A percentile compares a stretch with the other conserved stretches of the same genome.
Evolutionary conservation across 2,329 filamentous ascomycete species (phyloP).

Genomic region (Ophiocordyceps camponoti-floridani): DNA sequence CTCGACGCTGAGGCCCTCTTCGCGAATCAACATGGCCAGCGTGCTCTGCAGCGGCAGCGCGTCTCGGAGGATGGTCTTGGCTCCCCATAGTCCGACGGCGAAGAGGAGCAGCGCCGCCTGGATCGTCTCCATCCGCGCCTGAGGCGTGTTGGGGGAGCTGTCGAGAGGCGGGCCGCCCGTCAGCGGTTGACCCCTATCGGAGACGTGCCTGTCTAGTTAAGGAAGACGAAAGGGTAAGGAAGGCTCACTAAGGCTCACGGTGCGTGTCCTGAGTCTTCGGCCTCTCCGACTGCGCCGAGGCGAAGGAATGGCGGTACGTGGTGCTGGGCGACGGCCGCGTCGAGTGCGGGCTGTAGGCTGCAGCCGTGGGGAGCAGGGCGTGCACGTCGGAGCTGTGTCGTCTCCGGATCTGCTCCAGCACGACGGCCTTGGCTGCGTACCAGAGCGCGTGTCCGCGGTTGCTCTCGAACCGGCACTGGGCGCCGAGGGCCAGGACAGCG

Average conservation of each 20-base stretch:
- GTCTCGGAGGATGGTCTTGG: conserved; percentile 40
- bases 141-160: conserved; percentile 40
- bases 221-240: neutral
- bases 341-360: conserved; percentile 41
- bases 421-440: conserved; percentile 41
- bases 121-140: conserved; percentile 44
- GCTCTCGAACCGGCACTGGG: conserved; percentile 45
- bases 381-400: conserved; percentile 38
- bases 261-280: conserved; percentile 39
- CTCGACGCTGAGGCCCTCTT: conserved; percentile 35
- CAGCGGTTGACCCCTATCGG: neutral
- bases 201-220: neutral
- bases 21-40: conserved; percentile 37
- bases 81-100: conserved; percentile 41
- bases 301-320: conserved; percentile 39
- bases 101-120: conserved; percentile 45
- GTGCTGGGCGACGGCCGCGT: conserved; percentile 39
- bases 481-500: conserved; percentile 48
- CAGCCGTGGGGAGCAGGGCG: conserved; percentile 34
- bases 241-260: conserved; percentile 37
- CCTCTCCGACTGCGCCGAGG: conserved; percentile 37
- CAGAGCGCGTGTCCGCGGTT: conserved; percentile 40
- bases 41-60: conserved; percentile 40
- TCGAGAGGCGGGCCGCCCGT: neutral
- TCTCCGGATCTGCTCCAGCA: conserved; percentile 38